Evolutionary conservation across 352 stramenopile genomes (phyloP), one percentile per base, ranked within the genome.

Genomic region (Phytophthora tubulina): DNA sequence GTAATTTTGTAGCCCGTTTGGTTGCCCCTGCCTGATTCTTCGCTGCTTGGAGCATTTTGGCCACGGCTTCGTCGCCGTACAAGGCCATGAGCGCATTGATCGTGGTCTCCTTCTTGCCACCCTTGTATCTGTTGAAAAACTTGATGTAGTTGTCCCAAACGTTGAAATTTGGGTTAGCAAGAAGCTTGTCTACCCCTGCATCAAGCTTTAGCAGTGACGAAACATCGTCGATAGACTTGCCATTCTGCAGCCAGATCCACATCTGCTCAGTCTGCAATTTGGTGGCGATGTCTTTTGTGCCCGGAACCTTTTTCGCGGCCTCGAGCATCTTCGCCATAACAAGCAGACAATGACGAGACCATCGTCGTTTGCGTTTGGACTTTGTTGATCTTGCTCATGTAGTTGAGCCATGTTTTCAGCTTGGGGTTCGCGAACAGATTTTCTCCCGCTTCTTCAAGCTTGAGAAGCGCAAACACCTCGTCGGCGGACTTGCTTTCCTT

Each of bases 151-250:
- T 45, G 51, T 6, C 15, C 51, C 15, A 44, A 46, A 45, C 6
- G 17, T 15, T 58, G n/a, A 58, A 27, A 14, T 15, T 60, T 11
- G 53, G 53, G 21, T 39, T 60, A 4, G 53, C 49, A 46, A 60
- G 53, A 14, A 60, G 9, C 11, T 46, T 60, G 3, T 60, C 35
- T 10, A 60, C 9, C 27, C 53, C 36, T 7, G 8, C 6, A 13
- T 60, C 36, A 35, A 60, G 53, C 39, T 46, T 60, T 38, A 60
- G 13, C 52, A 59, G 52, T 36, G 35, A 17, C 1, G 49, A 33
- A 31, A 60, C 8, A n/a, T 60, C 21, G 27, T 60, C 53, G 6
- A 11, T 3, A 35, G 53, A 38, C 36, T 60, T 60, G 2, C 53
- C 53, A 8, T n/a, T 36, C 14, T 10, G 17, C 9, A 60, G 4